A percentile compares a stretch with the other conserved stretches of the same genome.
These are phyloP conservation scores for Amphichorda felina DNA, from an alignment of 2,329 filamentous ascomycete species.

Conservation along the genomic window DNA sequence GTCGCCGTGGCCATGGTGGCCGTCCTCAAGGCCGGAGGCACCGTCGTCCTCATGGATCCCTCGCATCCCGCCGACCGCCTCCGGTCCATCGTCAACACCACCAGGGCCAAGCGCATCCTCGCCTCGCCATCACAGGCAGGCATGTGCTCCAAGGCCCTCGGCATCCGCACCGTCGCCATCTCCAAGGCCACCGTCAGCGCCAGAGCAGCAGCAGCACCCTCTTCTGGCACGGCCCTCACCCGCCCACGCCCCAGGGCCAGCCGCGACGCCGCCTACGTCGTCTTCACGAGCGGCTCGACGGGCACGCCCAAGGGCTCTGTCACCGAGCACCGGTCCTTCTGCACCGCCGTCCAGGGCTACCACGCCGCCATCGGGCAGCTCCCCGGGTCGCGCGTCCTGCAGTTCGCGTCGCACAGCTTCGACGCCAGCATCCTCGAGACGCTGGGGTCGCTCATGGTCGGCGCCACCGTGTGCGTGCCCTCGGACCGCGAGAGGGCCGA, in stretches of 20 bases:
- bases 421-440: conserved; percentile 7
- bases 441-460: conserved; percentile 4
- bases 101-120: neutral
- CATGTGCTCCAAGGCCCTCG: too few species aligned
- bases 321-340: conserved; percentile 8
- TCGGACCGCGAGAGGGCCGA: conserved; percentile 7
- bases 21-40: conserved; percentile 19
- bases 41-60: conserved; percentile 21
- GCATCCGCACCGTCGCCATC: too few species aligned
- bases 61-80: conserved; percentile 13
- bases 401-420: conserved; percentile 8
- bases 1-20: conserved; percentile 17
- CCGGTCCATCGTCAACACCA: neutral
- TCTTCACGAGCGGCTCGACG: conserved; percentile 6
- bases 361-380: conserved; percentile 2
- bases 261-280: conserved; percentile 1
- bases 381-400: conserved; percentile 2
- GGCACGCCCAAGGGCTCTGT: conserved; percentile 11
- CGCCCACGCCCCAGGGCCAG: too few species aligned
- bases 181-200: too few species aligned
- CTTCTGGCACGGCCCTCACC: too few species aligned
- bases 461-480: conserved; percentile 8
- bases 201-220: too few species aligned
- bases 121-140: neutral
- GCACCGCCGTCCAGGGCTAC: conserved; percentile 8